These are phyloP conservation scores for Arthrobotrys pseudoclavata DNA, from an alignment of 2,329 filamentous ascomycete species.

Conservation along the genomic window DNA sequence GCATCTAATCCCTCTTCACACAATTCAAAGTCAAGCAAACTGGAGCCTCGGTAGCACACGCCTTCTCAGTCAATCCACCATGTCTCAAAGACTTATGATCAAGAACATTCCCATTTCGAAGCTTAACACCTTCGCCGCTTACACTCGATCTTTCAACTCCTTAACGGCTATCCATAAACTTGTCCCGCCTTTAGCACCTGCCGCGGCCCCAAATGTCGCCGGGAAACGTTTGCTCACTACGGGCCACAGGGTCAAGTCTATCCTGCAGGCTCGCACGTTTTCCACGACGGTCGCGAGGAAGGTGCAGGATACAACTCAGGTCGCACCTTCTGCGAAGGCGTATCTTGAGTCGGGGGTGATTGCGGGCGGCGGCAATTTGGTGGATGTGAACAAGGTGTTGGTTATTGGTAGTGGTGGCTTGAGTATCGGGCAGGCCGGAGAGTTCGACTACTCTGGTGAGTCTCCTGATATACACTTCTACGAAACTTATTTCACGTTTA, in stretches of 20 bases:
- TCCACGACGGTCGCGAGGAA: constrained; percentile 59
- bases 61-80: constrained; percentile 25
- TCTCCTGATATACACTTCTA: background rate
- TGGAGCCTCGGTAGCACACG: constrained; percentile 53
- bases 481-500: background rate
- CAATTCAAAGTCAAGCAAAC: constrained; percentile 9
- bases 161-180: constrained; percentile 59
- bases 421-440: constrained; percentile 96
- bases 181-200: constrained; percentile 58
- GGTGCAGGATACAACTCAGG: constrained; percentile 55
- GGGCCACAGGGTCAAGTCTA: constrained; percentile 49
- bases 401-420: constrained; percentile 96
- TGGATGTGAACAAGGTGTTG: constrained; percentile 95
- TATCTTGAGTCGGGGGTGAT: constrained; percentile 91
- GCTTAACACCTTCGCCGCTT: constrained; percentile 60
- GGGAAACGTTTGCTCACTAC: constrained; percentile 45
- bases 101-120: constrained; percentile 58
- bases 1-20: constrained; percentile 24
- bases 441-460: constrained; percentile 98
- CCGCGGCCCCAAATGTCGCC: constrained; percentile 56
- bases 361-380: constrained; percentile 79
- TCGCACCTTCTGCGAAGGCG: constrained; percentile 72
- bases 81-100: constrained; percentile 58
- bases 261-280: constrained; percentile 60
- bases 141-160: constrained; percentile 57